Percentiles rank a stretch among this genome's conserved stretches.
These are phyloP conservation scores for Aspergillus hortae DNA, from an alignment of 2,329 filamentous ascomycete genomes.

Conservation along the genomic window DNA sequence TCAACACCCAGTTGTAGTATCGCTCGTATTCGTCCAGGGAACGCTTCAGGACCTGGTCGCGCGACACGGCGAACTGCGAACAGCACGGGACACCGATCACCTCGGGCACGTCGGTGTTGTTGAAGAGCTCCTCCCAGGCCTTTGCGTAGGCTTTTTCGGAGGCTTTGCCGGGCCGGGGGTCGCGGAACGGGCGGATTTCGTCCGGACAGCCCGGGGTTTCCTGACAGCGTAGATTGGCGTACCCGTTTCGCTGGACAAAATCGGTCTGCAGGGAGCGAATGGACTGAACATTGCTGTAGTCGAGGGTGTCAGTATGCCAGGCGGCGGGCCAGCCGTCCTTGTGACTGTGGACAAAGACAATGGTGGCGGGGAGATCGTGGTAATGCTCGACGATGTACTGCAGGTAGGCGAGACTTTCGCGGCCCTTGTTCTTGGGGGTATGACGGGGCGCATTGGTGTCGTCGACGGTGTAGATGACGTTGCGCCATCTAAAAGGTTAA, in stretches of 20 bases:
- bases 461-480: constrained; percentile 44
- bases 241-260: constrained; percentile 51
- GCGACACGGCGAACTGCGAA: constrained; percentile 62
- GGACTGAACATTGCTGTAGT: constrained; percentile 52
- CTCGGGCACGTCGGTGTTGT: constrained; percentile 43
- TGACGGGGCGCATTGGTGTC: constrained; percentile 26
- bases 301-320: constrained; percentile 58
- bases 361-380: constrained; percentile 47
- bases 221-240: constrained; percentile 57
- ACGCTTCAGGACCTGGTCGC: constrained; percentile 45
- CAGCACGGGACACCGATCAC: constrained; percentile 58
- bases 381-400: constrained; percentile 48
- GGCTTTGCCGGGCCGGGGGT: constrained; percentile 22
- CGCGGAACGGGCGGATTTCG: constrained; percentile 29
- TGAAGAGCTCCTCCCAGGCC: constrained; percentile 39
- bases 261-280: constrained; percentile 49
- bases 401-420: constrained; percentile 45
- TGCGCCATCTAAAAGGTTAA: constrained; percentile 38
- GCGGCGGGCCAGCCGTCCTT: constrained; percentile 41
- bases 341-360: constrained; percentile 57
- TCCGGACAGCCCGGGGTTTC: constrained; percentile 30
- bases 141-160: constrained; percentile 30
- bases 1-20: constrained; percentile 47
- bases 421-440: constrained; percentile 41
- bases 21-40: constrained; percentile 43